phyloP scores from a whole-genome alignment of 495 filamentous ascomycete genomes.

The Niebla homalea region DNA sequence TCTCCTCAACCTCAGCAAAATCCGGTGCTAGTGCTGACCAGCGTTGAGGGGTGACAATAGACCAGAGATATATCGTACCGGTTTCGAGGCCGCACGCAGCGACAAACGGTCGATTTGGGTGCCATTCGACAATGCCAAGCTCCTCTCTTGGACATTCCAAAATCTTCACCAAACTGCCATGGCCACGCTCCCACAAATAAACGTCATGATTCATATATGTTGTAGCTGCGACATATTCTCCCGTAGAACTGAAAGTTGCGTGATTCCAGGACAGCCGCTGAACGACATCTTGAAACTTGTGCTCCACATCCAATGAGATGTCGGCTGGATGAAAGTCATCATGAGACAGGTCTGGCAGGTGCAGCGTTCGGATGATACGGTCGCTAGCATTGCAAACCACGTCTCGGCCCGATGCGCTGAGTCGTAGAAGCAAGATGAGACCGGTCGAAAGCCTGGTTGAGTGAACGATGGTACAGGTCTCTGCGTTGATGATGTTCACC shows the following conservation, averaged over 20 bases:
- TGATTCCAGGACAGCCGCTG: slow-evolving; percentile 93
- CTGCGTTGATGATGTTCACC: slow-evolving; percentile 82
- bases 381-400: slow-evolving; percentile 84
- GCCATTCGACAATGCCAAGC: slow-evolving; percentile 91
- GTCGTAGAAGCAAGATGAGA: slow-evolving; percentile 77
- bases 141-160: slow-evolving; percentile 92
- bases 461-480: slow-evolving; percentile 64
- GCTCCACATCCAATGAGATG: slow-evolving; percentile 82
- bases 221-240: slow-evolving; percentile 84
- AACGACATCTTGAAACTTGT: slow-evolving; percentile 96
- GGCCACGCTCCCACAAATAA: slow-evolving; percentile 92
- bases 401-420: slow-evolving; percentile 70
- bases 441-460: slow-evolving; percentile 68
- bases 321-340: slow-evolving; percentile 31
- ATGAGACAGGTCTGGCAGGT: slow-evolving; percentile 50
- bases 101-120: slow-evolving; percentile 75
- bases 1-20: slow-evolving; percentile 95
- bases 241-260: slow-evolving; percentile 80
- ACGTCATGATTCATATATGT: slow-evolving; percentile 97
- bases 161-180: slow-evolving; percentile 91
- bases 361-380: slow-evolving; percentile 79
- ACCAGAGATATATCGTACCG: slow-evolving; percentile 86
- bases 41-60: slow-evolving; percentile 77
- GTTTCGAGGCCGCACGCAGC: slow-evolving; percentile 83
- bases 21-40: slow-evolving; percentile 96